Percentiles rank a stretch among this genome's conserved stretches.
These are phyloP conservation scores for Chytriomyces sp. DNA, from an alignment of 192 early-diverging fungal species.

Conservation along the genomic window DNA sequence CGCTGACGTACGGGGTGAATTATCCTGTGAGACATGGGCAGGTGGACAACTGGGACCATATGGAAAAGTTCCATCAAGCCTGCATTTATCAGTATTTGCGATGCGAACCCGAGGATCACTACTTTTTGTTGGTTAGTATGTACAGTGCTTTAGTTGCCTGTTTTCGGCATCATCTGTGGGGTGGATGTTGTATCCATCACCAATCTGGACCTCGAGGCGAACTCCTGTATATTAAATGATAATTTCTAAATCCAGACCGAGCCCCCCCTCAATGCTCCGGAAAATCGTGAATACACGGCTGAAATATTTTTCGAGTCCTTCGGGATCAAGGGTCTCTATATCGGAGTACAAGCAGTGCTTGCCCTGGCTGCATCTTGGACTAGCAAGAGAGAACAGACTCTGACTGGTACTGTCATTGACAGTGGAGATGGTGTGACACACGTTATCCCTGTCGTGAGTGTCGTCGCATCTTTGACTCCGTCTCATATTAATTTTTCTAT, in stretches of 20 bases:
- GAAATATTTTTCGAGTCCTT: conserved; percentile 99
- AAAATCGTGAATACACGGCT: conserved; percentile 98
- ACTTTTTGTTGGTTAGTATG: conserved; percentile 78
- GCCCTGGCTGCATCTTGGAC: conserved; percentile 96
- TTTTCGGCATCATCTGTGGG: neutral
- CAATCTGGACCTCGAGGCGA: neutral
- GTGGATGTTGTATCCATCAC: conserved; percentile 1
- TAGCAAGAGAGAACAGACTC: conserved; percentile 81
- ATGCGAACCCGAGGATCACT: conserved; percentile 98
- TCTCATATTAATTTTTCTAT: conserved; percentile 2
- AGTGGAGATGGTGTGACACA: conserved; percentile 99
- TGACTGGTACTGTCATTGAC: conserved; percentile 98
- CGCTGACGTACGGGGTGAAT: conserved; percentile 84
- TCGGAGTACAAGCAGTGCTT: conserved; percentile 98
- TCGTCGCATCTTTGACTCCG: neutral
- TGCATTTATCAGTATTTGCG: conserved; percentile 97
- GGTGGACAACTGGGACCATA: conserved; percentile 99
- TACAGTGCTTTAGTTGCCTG: neutral
- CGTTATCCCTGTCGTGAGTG: conserved; percentile 92
- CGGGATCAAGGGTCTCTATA: conserved; percentile 96
- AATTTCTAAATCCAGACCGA: conserved; percentile 71
- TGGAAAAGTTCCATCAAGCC: conserved; percentile 99
- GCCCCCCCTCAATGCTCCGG: conserved; percentile 95
- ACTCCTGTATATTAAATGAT: neutral
- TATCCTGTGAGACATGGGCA: conserved; percentile 97